Evolutionary conservation across 179 eudicot species (phyloP).

Genomic region (Heliamphora pulchella): DNA sequence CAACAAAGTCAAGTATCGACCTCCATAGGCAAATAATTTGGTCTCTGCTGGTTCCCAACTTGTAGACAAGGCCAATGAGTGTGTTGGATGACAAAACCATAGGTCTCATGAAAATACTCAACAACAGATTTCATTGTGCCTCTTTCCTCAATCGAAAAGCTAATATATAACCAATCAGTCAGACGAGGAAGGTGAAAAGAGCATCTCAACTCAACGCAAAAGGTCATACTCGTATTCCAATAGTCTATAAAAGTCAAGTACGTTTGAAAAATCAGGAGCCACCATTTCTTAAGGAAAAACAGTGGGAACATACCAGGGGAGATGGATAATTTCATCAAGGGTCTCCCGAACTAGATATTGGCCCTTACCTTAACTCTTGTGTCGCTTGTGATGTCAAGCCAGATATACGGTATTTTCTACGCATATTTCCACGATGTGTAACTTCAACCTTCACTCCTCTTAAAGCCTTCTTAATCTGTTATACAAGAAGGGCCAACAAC

Average conservation of each 20-base stretch:
- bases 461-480: constrained; percentile 79
- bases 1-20: constrained; percentile 25
- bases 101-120: constrained; percentile 78
- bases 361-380: constrained; percentile 75
- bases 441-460: constrained; percentile 94
- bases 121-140: constrained; percentile 87
- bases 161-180: constrained; percentile 12
- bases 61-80: constrained; percentile 90
- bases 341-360: neutral
- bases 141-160: constrained; percentile 83
- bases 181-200: neutral
- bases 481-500: constrained; percentile 7
- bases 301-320: too few relatives aligned
- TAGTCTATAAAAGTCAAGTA: too few relatives aligned
- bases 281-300: too few relatives aligned
- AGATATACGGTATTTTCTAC: constrained; percentile 77
- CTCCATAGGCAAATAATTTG: constrained; percentile 96
- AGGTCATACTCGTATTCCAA: neutral
- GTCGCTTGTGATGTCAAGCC: constrained; percentile 87
- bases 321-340: neutral
- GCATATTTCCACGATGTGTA: constrained; percentile 83
- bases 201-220: constrained; percentile 3
- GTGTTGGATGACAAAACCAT: constrained; percentile 63
- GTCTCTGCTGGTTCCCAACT: constrained; percentile 82
- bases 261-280: too few relatives aligned